Evolutionary conservation across 768 basidiomycete genomes (phyloP).

Genomic region (Pisolithus microcarpus): DNA sequence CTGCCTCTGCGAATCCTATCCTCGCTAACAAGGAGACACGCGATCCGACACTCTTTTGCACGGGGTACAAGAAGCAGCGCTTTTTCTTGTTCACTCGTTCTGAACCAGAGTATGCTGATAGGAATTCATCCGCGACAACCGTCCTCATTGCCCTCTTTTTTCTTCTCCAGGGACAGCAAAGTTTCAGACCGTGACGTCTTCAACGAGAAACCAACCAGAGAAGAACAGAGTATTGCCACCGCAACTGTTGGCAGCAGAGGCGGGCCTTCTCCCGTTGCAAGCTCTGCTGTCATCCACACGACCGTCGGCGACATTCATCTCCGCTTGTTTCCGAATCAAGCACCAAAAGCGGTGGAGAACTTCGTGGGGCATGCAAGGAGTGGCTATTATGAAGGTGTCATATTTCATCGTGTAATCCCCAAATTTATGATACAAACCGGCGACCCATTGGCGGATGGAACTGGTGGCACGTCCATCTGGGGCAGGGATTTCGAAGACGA

Average conservation of each 20-base stretch:
- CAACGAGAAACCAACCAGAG: constrained; percentile 95
- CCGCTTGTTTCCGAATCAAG: constrained; percentile 82
- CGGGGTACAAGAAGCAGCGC: constrained; percentile 85
- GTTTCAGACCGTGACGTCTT: constrained; percentile 91
- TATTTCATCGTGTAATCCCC: constrained; percentile 96
- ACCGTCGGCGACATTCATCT: constrained; percentile 91
- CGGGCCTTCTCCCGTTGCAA: constrained; percentile 67
- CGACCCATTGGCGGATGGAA: constrained; percentile 91
- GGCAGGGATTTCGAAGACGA: constrained; percentile 89
- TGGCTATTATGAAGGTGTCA: constrained; percentile 85
- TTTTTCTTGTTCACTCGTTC: constrained; percentile 93
- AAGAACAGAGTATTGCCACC: constrained; percentile 84
- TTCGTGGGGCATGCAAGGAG: constrained; percentile 89
- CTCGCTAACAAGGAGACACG: constrained; percentile 76
- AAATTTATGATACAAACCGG: constrained; percentile 99
- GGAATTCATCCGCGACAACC: not conserved
- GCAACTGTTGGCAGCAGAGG: constrained; percentile 41
- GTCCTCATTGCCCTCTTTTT: not conserved
- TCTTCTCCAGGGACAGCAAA: constrained; percentile 62
- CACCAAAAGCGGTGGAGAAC: constrained; percentile 96
- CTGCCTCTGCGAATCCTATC: constrained; percentile 91
- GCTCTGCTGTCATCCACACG: constrained; percentile 87
- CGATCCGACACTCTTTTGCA: constrained; percentile 90
- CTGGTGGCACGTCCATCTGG: constrained; percentile 89
- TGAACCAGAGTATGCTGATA: constrained; percentile 72